Percentiles rank a stretch among this genome's conserved stretches.
Evolutionary conservation across 768 basidiomycete species (phyloP).

Genomic region (Tylopilus subfusipes): DNA sequence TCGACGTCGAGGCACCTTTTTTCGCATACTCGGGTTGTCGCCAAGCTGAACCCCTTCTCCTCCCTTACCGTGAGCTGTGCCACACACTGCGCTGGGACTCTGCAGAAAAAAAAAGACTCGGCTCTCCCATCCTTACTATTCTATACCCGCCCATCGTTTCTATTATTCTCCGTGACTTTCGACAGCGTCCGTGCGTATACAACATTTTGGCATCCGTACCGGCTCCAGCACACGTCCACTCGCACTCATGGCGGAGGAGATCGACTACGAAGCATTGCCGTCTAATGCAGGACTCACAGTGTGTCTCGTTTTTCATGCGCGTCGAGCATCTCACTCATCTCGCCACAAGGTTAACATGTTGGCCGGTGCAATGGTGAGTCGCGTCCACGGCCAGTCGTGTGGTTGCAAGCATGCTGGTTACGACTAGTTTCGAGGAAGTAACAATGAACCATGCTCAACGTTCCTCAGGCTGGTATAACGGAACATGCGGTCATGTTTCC

Average conservation of each 20-base stretch:
- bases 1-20: constrained; percentile 1
- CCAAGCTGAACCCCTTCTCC: not conserved
- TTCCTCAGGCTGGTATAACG: constrained; percentile 86
- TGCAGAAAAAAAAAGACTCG: constrained; percentile 4
- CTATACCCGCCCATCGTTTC: not conserved
- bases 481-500: constrained; percentile 99
- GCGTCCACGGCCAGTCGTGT: constrained; percentile 1
- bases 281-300: constrained; percentile 78
- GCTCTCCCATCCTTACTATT: constrained; percentile 3
- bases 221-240: constrained; percentile 7
- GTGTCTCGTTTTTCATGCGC: constrained; percentile 10
- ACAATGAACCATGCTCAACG: constrained; percentile 12
- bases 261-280: constrained; percentile 66
- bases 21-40: constrained; percentile 4
- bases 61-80: not conserved
- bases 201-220: constrained; percentile 5
- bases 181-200: constrained; percentile 5
- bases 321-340: constrained; percentile 15
- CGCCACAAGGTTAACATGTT: constrained; percentile 83
- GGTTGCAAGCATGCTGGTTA: not conserved
- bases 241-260: constrained; percentile 39
- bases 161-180: not conserved
- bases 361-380: constrained; percentile 88
- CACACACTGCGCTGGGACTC: constrained; percentile 1
- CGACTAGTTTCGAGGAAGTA: not conserved